Evolutionary conservation across 2,329 filamentous ascomycete genomes (phyloP).

Genomic region (Mycosphaerella arachidis): DNA sequence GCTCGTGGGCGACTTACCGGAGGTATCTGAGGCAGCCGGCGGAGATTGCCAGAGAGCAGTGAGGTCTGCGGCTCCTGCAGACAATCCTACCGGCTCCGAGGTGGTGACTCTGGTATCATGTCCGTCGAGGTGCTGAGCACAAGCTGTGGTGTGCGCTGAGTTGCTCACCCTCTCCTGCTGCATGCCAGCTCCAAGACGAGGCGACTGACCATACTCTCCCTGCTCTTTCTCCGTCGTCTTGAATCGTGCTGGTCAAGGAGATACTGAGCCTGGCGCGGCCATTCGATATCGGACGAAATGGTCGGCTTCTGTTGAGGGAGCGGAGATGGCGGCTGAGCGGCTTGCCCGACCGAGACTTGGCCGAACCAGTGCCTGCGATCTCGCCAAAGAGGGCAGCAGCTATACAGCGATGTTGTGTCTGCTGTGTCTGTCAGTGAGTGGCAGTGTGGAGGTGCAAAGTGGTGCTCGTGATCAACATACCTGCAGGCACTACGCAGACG

Average conservation of each 20-base stretch:
- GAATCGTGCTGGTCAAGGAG: not conserved
- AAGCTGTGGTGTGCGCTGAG: not conserved
- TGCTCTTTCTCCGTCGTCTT: not conserved
- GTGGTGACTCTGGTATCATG: not conserved
- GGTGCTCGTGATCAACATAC: not conserved
- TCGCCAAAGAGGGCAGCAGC: not conserved
- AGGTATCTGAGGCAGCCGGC: not conserved
- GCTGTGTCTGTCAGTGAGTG: not conserved
- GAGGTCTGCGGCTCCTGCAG: conserved; percentile 8
- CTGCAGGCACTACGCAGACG: not conserved
- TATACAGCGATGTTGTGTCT: not conserved
- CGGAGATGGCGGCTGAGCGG: not conserved
- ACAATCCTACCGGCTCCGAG: not conserved
- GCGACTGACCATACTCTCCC: not conserved
- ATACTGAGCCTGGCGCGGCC: not conserved
- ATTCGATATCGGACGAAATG: not conserved
- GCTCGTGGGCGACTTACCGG: not conserved
- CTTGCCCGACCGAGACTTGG: not conserved
- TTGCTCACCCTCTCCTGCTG: not conserved
- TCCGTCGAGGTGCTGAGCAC: not conserved
- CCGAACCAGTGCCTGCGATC: not conserved
- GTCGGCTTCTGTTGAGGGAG: not conserved
- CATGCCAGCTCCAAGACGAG: not conserved
- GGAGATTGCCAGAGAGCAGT: not conserved
- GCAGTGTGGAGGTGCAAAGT: not conserved